Conservation (phyloP, 768 basidiomycete species). For the Lentinula edodes region DNA sequence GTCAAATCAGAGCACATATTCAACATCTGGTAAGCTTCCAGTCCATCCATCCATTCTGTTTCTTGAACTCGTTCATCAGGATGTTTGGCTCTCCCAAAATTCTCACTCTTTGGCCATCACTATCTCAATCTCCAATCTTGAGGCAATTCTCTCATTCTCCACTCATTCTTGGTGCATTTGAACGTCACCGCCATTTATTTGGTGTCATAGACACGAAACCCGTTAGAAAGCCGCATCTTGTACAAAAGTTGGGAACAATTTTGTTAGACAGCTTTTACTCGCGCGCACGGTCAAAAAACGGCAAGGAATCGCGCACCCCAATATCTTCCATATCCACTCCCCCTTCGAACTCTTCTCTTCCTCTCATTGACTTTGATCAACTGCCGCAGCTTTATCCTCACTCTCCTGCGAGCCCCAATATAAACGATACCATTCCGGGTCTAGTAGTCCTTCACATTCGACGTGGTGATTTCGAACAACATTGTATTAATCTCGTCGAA, state of each 20-base stretch:
- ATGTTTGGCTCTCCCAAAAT: slow-evolving; percentile 19
- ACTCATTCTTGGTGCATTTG: slow-evolving; percentile 45
- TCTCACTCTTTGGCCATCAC: slow-evolving; percentile 36
- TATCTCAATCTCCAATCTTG: slow-evolving; percentile 44
- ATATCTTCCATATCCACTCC: neutral
- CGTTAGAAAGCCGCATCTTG: neutral
- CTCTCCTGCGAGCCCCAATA: slow-evolving; percentile 17
- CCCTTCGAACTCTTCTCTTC: slow-evolving; percentile 16
- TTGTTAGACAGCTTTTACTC: neutral
- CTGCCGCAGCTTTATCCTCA: slow-evolving; percentile 6
- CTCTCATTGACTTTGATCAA: slow-evolving; percentile 4
- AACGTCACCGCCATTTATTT: slow-evolving; percentile 41
- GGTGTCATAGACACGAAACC: neutral
- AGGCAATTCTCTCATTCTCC: slow-evolving; percentile 58
- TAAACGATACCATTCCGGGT: slow-evolving; percentile 22
- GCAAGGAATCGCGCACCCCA: neutral
- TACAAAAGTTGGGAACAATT: neutral
- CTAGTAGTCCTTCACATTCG: slow-evolving; percentile 54
- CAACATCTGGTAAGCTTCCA: slow-evolving; percentile 42
- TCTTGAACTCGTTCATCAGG: neutral
- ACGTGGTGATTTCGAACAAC: slow-evolving; percentile 47
- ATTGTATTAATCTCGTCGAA: slow-evolving; percentile 37
- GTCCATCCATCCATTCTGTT: neutral
- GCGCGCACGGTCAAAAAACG: neutral
- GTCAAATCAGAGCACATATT: slow-evolving; percentile 36